These are phyloP conservation scores for Colletotrichum siamense DNA, from an alignment of 2,329 filamentous ascomycete species.

Conservation along the genomic window DNA sequence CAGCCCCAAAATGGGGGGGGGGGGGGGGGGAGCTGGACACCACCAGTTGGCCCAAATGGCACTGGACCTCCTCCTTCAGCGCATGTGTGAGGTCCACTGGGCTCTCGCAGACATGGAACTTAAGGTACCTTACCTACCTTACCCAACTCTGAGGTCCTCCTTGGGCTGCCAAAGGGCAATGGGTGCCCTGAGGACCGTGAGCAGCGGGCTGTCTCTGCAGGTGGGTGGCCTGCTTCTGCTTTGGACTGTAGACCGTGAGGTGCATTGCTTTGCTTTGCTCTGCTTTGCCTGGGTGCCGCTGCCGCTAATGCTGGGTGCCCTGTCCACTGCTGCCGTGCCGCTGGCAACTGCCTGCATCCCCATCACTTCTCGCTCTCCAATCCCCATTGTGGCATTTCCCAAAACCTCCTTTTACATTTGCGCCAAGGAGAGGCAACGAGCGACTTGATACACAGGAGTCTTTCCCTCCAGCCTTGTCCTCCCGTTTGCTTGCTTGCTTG, in stretches of 20 bases:
- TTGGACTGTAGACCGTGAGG: not conserved
- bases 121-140: not conserved
- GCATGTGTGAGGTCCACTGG: not conserved
- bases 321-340: not conserved
- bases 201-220: not conserved
- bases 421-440: slow-evolving; percentile 2
- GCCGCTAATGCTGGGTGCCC: not conserved
- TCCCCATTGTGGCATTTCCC: not conserved
- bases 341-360: not conserved
- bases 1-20: slow-evolving; percentile 13
- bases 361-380: not conserved
- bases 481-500: not conserved
- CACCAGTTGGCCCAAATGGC: not conserved
- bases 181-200: not conserved
- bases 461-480: not conserved
- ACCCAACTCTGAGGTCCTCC: not conserved
- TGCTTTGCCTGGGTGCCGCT: not conserved
- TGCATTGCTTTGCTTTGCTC: slow-evolving; percentile 10
- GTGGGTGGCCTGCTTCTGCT: not conserved
- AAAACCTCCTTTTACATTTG: slow-evolving; percentile 4
- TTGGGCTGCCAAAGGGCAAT: not conserved
- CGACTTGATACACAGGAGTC: not conserved
- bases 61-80: not conserved
- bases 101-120: not conserved
- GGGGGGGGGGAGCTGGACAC: not conserved